Base-by-base conservation (phyloP, 192 early-diverging fungal species). In the Coemansia sp. region DNA sequence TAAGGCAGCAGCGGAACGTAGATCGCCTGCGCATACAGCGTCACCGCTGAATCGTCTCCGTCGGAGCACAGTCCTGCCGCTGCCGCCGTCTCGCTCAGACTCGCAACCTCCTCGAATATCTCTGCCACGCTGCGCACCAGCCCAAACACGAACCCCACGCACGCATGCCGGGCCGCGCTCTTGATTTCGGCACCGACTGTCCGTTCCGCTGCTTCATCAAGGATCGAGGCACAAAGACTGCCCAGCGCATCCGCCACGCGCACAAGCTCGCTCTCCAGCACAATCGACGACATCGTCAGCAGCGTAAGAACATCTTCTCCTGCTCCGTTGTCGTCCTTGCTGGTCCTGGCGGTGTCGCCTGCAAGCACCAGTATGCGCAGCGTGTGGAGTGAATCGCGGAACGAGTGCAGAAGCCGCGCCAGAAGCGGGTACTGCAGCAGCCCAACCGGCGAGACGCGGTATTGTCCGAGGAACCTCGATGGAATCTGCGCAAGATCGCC, bases 341-440 rank as follows among this genome's bases (percentile, higher is more conserved):
- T 32, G 13, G 62, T 12, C 18, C 47, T 56, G 6, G 58, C 60
- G 56, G 60, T 51, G 46, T 81, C 78, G 58, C 63, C 68, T 0
- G 78, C 73, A 45, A 81, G 63, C n/a, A 81, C 73, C 62, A 81
- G 62, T 22, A 81, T 76, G 15, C 78, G 69, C 67, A 81, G 41
- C 10, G 78, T 63, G 37, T 81, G 78, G 13, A 81, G 73, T 9
- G 65, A 52, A 46, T 81, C 73, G 42, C 78, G 78, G 67, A 81
- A 81, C 16, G 69, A 18, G 32, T 76, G 73, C 64, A 81, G 62
- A 21, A 81, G 67, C 49, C 69, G 62, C 4, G 78, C 66, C 67
- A 75, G 49, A 43, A 81, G 47, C 19, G 78, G 78, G 58, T 76
- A 81, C 67, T 81, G 78, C 55, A 81, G 52, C 43, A 81, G 71